Percentiles rank a stretch among this genome's conserved stretches.
Evolutionary conservation across 2,329 filamentous ascomycete species (phyloP).

Genomic region (Raffaelea ambrosiae): DNA sequence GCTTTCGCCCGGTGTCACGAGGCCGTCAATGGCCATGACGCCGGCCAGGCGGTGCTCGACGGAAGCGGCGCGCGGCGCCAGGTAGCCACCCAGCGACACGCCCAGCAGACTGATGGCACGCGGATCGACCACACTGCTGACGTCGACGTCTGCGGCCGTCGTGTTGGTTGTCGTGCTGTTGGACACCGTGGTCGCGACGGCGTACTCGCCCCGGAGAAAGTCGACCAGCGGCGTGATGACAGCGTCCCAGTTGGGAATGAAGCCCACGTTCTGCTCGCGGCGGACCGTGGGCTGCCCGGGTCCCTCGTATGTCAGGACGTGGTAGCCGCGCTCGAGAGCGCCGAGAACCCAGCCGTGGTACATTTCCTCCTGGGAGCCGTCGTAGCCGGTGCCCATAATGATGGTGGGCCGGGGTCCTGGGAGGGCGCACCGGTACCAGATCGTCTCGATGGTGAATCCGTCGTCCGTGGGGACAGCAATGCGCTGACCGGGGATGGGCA

Average conservation of each 20-base stretch:
- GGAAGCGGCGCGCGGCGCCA: slow-evolving; percentile 30
- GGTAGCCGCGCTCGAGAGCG: slow-evolving; percentile 29
- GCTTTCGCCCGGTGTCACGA: slow-evolving; percentile 18
- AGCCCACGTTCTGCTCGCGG: slow-evolving; percentile 30
- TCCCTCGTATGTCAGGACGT: slow-evolving; percentile 35
- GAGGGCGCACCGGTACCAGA: slow-evolving; percentile 13
- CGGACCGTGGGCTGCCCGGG: slow-evolving; percentile 34
- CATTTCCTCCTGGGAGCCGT: slow-evolving; percentile 27
- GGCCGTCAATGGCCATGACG: slow-evolving; percentile 27
- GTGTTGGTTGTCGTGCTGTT: no score
- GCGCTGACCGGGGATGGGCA: slow-evolving; percentile 26
- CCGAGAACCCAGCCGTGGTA: slow-evolving; percentile 21
- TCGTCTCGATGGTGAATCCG: slow-evolving; percentile 15
- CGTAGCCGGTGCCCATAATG: slow-evolving; percentile 26
- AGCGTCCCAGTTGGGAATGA: slow-evolving; percentile 33
- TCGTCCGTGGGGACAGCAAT: slow-evolving; percentile 20
- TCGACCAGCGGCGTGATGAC: slow-evolving; percentile 31
- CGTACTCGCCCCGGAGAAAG: slow-evolving; percentile 18
- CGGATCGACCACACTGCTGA: slow-evolving; percentile 24
- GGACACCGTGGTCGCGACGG: slow-evolving; percentile 1
- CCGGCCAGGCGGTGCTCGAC: slow-evolving; percentile 32
- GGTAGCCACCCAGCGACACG: slow-evolving; percentile 29
- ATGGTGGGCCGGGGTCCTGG: slow-evolving; percentile 20
- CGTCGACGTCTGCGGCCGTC: no score
- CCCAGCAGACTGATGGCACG: slow-evolving; percentile 27